Base-by-base conservation (phyloP, 371 early-diverging fungal species). In the Conidiobolus incongruus region DNA sequence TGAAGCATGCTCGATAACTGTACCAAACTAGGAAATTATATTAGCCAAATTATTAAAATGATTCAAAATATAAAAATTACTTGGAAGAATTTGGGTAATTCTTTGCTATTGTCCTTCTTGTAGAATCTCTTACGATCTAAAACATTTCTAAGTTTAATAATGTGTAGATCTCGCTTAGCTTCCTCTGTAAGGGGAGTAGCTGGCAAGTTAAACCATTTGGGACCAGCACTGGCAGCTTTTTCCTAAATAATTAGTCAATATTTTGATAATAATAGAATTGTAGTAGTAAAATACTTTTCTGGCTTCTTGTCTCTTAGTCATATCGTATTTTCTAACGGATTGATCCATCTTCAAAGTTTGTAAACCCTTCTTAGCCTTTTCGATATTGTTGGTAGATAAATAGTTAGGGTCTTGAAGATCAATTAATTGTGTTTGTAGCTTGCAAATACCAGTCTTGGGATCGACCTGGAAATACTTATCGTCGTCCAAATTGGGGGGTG, bases 151-250 rank as follows among this genome's bases (percentile, higher is more conserved):
- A 82, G 64, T 49, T 82, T 76, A 16, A 95, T 49, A 11, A 92
- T 63, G 36, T 80, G 77, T 39, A 93, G 56, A 52, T 95, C 91
- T 11, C 81, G 77, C 50, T 85, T 82, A 39, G 91, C 34, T 47
- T 85, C 87, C 0, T 72, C 74, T 19, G 96, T 92, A 43, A 95
- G 48, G 24, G 77, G 77, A 10, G 86, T 66, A 20, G 75, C 69
- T n/a, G 70, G 72, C 78, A 95, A 77, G 51, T 83, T 81, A 54
- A 91, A 95, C 96, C 96, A 95, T 38, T 75, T 70, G 35, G 65
- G 64, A 6, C 82, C 83, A 2, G 75, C 51, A 0, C 75, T 77
- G 54, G 69, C 61, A 47, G 68, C 72, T 46, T 66, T 58, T 41
- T 69, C 66, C 61, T 72, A 51, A n/a, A 4, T 13, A 40, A 8